phyloP scores from a whole-genome alignment of 2,329 filamentous ascomycete species.

The Anisogramma anomala region DNA sequence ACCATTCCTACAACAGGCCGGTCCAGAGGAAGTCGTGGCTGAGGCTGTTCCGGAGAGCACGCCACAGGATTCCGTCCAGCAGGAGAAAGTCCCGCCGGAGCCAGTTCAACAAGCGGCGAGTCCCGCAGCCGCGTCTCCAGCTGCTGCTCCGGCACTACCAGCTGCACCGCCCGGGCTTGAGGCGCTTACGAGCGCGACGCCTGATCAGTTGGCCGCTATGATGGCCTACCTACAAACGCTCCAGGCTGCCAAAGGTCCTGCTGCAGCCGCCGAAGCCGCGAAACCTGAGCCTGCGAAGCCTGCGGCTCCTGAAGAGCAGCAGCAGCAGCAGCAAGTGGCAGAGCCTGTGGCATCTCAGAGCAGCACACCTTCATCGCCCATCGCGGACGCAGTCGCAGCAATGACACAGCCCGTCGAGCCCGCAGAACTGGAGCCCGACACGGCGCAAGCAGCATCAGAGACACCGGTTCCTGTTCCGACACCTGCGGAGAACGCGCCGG shows the following conservation, averaged over 20 bases:
- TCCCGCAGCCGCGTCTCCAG: not conserved
- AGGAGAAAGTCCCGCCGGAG: not conserved
- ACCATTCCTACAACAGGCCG: too few species aligned
- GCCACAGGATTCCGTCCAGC: not conserved
- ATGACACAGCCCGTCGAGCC: not conserved
- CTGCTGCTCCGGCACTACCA: not conserved
- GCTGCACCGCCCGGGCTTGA: not conserved
- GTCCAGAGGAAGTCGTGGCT: too few species aligned
- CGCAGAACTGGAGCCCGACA: not conserved
- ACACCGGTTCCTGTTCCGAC: not conserved
- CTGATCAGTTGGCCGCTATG: constrained; percentile 1
- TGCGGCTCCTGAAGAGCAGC: not conserved
- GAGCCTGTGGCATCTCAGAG: not conserved
- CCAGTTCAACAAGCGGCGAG: not conserved
- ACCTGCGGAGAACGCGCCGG: not conserved
- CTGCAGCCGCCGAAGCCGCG: not conserved
- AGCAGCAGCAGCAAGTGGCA: not conserved
- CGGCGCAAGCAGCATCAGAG: not conserved
- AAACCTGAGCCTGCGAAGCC: not conserved
- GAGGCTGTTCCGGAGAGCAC: not conserved
- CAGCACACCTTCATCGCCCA: not conserved
- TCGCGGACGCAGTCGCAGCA: not conserved
- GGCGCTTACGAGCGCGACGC: not conserved
- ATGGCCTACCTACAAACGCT: constrained; percentile 2
- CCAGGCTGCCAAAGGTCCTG: not conserved